A percentile compares a stretch with the other conserved stretches of the same genome.
These are phyloP conservation scores for Boletus reticuloceps DNA, from an alignment of 768 basidiomycete genomes.

Conservation along the genomic window DNA sequence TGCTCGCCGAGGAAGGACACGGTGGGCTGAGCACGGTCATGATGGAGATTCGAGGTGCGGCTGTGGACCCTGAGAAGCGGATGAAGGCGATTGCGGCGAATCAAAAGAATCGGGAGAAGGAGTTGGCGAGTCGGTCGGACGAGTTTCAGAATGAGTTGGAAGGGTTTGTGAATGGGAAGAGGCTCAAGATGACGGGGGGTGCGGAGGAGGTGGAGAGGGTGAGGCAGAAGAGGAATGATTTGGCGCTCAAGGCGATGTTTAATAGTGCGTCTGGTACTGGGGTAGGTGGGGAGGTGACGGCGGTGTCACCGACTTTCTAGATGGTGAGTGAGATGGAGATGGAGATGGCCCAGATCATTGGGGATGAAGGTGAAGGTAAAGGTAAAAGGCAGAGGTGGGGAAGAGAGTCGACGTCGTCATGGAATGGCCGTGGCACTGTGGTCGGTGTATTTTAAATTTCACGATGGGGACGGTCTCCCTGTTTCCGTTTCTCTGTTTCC, in stretches of 20 bases:
- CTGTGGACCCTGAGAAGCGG: conserved; percentile 78
- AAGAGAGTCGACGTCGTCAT: neutral
- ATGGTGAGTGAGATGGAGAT: neutral
- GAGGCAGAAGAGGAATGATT: conserved; percentile 79
- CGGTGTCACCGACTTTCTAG: conserved; percentile 9
- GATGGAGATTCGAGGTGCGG: conserved; percentile 84
- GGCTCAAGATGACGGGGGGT: conserved; percentile 93
- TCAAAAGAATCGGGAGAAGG: conserved; percentile 75
- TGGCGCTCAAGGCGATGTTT: conserved; percentile 90
- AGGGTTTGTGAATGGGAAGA: conserved; percentile 85
- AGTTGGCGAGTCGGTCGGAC: conserved; percentile 69
- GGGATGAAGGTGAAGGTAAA: neutral
- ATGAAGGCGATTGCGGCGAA: conserved; percentile 92
- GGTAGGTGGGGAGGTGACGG: conserved; percentile 1
- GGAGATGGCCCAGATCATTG: neutral
- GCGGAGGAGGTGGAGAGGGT: conserved; percentile 89
- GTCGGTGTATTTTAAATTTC: neutral
- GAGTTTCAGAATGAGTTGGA: conserved; percentile 81
- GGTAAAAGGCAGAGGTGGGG: neutral
- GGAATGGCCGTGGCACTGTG: neutral
- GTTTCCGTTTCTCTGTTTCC: neutral
- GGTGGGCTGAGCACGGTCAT: conserved; percentile 74
- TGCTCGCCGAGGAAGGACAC: conserved; percentile 64
- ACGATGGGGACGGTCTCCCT: neutral
- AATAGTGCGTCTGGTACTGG: conserved; percentile 19